A percentile compares a stretch with the other conserved stretches of the same genome.
These are phyloP conservation scores for Capsicum baccatum DNA, from an alignment of 257 asterid genomes.

Conservation along the genomic window DNA sequence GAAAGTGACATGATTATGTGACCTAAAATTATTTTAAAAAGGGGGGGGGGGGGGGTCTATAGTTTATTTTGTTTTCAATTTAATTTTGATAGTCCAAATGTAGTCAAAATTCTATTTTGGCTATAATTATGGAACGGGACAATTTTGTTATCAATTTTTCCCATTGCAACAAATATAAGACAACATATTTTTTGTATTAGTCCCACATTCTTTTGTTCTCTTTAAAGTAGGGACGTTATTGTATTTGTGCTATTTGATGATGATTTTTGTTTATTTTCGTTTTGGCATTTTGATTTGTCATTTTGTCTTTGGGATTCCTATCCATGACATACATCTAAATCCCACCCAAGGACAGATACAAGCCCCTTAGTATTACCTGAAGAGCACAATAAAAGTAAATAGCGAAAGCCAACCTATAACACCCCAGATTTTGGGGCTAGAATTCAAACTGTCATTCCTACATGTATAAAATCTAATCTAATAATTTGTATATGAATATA, in stretches of 20 bases:
- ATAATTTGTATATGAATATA: too few species aligned
- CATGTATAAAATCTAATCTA: too few species aligned
- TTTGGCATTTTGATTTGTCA: slow-evolving; percentile 15
- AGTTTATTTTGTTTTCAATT: not conserved
- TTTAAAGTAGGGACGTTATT: not conserved
- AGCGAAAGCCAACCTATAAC: too few species aligned
- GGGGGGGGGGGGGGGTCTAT: slow-evolving; percentile 24
- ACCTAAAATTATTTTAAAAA: not conserved
- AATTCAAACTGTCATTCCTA: too few species aligned
- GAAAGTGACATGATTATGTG: slow-evolving; percentile 39
- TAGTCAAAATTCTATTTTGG: slow-evolving; percentile 42
- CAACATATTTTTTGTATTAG: not conserved
- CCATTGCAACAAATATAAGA: not conserved
- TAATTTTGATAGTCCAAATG: not conserved
- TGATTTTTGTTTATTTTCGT: not conserved
- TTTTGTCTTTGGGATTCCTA: not conserved
- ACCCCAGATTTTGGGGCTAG: too few species aligned
- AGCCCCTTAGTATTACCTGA: too few species aligned
- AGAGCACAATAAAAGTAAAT: too few species aligned
- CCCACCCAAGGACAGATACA: too few species aligned
- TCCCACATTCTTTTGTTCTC: not conserved
- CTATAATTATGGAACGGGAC: slow-evolving; percentile 16
- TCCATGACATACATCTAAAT: too few species aligned
- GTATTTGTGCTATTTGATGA: not conserved
- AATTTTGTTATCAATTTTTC: not conserved